phyloP scores from a whole-genome alignment of 2,329 filamentous ascomycete genomes.

The Hypoxylon sp. region DNA sequence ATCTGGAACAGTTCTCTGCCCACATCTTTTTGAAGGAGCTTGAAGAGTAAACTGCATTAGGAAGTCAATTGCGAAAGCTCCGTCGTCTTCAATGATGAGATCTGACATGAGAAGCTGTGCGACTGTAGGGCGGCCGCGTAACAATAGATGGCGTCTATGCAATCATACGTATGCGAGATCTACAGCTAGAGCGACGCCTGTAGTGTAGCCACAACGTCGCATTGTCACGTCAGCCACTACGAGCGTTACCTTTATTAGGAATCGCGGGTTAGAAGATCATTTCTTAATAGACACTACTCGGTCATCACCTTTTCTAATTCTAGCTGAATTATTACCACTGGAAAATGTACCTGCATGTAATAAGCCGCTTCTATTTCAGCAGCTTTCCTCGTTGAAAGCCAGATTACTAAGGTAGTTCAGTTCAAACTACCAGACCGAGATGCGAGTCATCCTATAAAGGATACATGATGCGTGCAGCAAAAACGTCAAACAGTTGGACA shows the following conservation, averaged over 20 bases:
- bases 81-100: not conserved
- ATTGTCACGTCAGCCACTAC: constrained; percentile 31
- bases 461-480: not conserved
- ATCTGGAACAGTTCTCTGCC: constrained; percentile 21
- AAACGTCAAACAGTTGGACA: not conserved
- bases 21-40: not conserved
- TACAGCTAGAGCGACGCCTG: constrained; percentile 20
- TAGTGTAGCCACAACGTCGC: constrained; percentile 21
- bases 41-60: not conserved
- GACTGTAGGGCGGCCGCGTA: constrained; percentile 1
- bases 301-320: constrained; percentile 17
- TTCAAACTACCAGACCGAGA: not conserved
- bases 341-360: constrained; percentile 21
- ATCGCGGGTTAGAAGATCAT: constrained; percentile 7
- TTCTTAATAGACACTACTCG: constrained; percentile 9
- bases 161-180: constrained; percentile 27
- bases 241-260: constrained; percentile 12
- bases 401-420: not conserved
- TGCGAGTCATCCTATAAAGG: not conserved
- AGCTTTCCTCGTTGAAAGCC: not conserved
- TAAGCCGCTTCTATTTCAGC: constrained; percentile 1
- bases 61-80: constrained; percentile 19
- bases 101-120: constrained; percentile 19
- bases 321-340: constrained; percentile 6
- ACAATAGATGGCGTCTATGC: not conserved